A percentile compares a stretch with the other conserved stretches of the same genome.
Evolutionary conservation across 257 asterid species (phyloP).

Genomic region (Rehmannia glutinosa): DNA sequence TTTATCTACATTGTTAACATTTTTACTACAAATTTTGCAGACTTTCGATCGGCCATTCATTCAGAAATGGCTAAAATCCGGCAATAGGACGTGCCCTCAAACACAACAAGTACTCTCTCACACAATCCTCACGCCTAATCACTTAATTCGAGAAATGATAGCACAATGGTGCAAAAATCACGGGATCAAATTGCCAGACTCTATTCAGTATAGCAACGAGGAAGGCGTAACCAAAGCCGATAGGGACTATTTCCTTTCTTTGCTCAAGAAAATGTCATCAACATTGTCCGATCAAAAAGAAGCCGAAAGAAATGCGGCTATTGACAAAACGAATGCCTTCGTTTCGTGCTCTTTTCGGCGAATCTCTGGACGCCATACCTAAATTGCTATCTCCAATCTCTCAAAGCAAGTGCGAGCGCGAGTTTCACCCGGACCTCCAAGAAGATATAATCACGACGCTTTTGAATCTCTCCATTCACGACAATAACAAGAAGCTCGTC

Average conservation of each 20-base stretch:
- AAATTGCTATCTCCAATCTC: constrained; percentile 60
- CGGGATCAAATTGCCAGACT: constrained; percentile 55
- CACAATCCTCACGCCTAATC: constrained; percentile 65
- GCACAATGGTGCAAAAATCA: constrained; percentile 60
- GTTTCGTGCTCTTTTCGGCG: constrained; percentile 76
- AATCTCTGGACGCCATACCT: constrained; percentile 50
- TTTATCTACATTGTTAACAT: constrained; percentile 9
- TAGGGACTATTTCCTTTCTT: constrained; percentile 36
- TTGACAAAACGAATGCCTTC: constrained; percentile 68
- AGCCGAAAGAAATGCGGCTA: constrained; percentile 64
- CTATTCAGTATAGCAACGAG: constrained; percentile 33
- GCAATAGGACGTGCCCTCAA: constrained; percentile 74
- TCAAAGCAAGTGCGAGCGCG: constrained; percentile 14
- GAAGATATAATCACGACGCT: constrained; percentile 85
- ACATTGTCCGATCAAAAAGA: constrained; percentile 53
- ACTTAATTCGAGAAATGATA: constrained; percentile 59
- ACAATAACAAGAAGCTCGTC: constrained; percentile 74
- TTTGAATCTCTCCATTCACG: constrained; percentile 78
- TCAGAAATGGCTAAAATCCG: constrained; percentile 71
- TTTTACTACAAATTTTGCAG: constrained; percentile 39
- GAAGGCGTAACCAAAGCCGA: constrained; percentile 60
- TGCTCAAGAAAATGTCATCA: constrained; percentile 58
- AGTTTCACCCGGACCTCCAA: constrained; percentile 45
- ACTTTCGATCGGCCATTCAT: constrained; percentile 79
- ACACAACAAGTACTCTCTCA: constrained; percentile 83